Evolutionary conservation across 2,329 filamentous ascomycete species (phyloP).

Genomic region (Clonostachys rhizophaga): DNA sequence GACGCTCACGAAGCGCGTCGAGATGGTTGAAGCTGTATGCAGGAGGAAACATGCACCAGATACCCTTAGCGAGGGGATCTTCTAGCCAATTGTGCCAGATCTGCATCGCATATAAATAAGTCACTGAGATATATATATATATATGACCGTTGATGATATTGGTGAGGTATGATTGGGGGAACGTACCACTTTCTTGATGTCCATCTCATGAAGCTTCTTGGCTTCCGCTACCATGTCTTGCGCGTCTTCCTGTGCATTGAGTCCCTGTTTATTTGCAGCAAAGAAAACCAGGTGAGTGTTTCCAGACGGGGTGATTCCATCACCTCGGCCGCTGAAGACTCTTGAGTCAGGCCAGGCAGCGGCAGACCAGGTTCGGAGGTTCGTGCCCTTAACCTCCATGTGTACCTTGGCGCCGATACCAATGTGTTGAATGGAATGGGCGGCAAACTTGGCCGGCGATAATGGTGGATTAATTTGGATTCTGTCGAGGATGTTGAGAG

Average conservation of each 20-base stretch:
- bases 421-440: constrained; percentile 3
- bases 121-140: no score
- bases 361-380: constrained; percentile 8
- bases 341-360: constrained; percentile 6
- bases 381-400: constrained; percentile 7
- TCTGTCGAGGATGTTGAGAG: constrained; percentile 4
- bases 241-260: constrained; percentile 4
- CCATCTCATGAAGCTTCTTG: constrained; percentile 3
- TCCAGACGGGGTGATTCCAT: constrained; percentile 3
- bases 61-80: constrained; percentile 14
- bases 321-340: constrained; percentile 6
- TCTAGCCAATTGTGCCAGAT: constrained; percentile 15
- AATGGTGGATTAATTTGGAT: constrained; percentile 2
- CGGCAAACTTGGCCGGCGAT: background rate
- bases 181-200: background rate
- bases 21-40: constrained; percentile 15
- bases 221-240: constrained; percentile 4
- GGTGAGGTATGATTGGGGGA: no score
- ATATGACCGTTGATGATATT: no score
- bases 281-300: background rate
- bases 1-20: constrained; percentile 12
- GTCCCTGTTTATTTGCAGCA: constrained; percentile 1
- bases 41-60: constrained; percentile 8
- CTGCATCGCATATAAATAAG: background rate
- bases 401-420: constrained; percentile 10